Percentiles rank a stretch among this genome's conserved stretches.
Evolutionary conservation across 208 protist genomes (phyloP).

Genomic region (Acanthamoeba rhysodes): DNA sequence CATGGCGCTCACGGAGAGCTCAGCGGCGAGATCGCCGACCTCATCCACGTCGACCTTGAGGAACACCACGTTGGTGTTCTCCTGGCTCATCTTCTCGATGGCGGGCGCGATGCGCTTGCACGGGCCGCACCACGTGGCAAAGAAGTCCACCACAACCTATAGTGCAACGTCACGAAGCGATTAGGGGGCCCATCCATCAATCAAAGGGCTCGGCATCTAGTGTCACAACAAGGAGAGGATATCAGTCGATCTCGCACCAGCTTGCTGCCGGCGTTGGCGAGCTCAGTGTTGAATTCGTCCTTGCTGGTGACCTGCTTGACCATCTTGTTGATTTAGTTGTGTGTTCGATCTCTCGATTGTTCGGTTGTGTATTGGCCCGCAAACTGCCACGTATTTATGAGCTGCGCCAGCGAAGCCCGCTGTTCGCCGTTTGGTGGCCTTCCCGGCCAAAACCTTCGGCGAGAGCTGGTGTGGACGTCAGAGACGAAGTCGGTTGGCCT

Average conservation of each 20-base stretch:
- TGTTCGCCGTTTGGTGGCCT: background rate
- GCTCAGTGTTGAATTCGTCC: constrained; percentile 71
- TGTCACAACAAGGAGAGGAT: no score
- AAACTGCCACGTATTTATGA: background rate
- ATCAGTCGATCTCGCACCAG: constrained; percentile 67
- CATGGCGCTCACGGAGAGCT: constrained; percentile 74
- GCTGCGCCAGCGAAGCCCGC: background rate
- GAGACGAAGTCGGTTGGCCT: no score
- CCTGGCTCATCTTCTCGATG: constrained; percentile 50
- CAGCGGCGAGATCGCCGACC: constrained; percentile 31
- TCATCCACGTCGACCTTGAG: constrained; percentile 86
- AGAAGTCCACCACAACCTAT: constrained; percentile 83
- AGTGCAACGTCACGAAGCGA: background rate
- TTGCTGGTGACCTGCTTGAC: constrained; percentile 75
- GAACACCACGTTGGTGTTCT: constrained; percentile 81
- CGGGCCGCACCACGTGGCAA: constrained; percentile 83
- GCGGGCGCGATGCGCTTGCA: constrained; percentile 81
- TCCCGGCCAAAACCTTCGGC: background rate
- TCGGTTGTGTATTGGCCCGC: background rate
- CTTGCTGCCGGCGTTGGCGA: constrained; percentile 66
- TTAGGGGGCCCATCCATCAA: no score
- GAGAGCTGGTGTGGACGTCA: no score
- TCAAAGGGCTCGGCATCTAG: no score
- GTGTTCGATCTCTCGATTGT: background rate
- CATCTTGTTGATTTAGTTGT: constrained; percentile 56